These are phyloP conservation scores for Biscogniauxia mediterranea DNA, from an alignment of 2,329 filamentous ascomycete species.

Conservation along the genomic window DNA sequence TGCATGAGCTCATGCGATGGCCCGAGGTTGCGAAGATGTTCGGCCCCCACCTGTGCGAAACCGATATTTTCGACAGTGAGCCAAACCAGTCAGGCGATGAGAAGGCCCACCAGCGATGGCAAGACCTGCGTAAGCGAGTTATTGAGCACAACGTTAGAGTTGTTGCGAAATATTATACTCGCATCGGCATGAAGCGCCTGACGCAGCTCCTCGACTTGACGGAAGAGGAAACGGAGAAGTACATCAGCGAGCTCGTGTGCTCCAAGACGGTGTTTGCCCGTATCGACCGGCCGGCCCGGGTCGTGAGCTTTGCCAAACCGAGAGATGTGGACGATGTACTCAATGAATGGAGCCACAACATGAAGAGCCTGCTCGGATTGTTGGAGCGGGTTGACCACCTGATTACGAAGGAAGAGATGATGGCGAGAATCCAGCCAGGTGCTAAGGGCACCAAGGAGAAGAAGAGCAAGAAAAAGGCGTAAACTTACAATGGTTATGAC, in stretches of 20 bases:
- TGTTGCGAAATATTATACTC: constrained; percentile 97
- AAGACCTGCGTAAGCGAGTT: constrained; percentile 93
- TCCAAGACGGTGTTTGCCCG: constrained; percentile 98
- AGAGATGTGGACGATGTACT: constrained; percentile 92
- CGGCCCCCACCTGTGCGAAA: constrained; percentile 80
- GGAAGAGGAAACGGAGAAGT: constrained; percentile 97
- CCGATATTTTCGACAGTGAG: constrained; percentile 81
- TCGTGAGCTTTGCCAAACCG: constrained; percentile 93
- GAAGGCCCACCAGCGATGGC: constrained; percentile 83
- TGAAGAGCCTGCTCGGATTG: constrained; percentile 85
- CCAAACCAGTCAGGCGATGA: constrained; percentile 66
- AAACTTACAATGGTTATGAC: constrained; percentile 1
- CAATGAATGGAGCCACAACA: constrained; percentile 98
- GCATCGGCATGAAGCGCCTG: constrained; percentile 87
- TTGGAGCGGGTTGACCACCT: constrained; percentile 93
- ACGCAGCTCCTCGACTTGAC: constrained; percentile 88
- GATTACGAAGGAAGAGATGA: constrained; percentile 99
- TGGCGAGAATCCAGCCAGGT: constrained; percentile 86
- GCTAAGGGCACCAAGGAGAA: constrained; percentile 42
- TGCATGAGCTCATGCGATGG: constrained; percentile 98
- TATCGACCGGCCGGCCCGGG: constrained; percentile 88
- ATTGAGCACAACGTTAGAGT: constrained; percentile 99
- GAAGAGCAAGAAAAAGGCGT: constrained; percentile 36
- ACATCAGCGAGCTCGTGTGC: constrained; percentile 94
- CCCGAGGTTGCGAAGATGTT: constrained; percentile 87